phyloP scores from a whole-genome alignment of 805 yeast species.

The Zygoascus flipseniorum region DNA sequence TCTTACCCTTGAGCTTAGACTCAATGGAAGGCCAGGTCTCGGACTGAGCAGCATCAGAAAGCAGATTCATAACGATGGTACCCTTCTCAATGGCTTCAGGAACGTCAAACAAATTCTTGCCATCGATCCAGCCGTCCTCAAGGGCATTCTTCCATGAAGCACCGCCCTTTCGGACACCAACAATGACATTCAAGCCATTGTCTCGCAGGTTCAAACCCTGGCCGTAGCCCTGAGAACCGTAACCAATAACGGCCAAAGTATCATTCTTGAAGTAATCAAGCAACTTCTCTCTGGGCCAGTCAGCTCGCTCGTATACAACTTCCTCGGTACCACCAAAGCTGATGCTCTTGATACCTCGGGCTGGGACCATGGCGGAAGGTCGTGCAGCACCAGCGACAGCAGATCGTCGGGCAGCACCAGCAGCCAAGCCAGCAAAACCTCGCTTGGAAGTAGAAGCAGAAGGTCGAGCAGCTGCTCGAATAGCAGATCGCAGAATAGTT shows the following conservation, averaged over 20 bases:
- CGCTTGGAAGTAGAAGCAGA: conserved; percentile 45
- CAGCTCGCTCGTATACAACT: conserved; percentile 95
- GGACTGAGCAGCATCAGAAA: conserved; percentile 99
- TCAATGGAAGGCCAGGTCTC: conserved; percentile 88
- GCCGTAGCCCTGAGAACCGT: conserved; percentile 99
- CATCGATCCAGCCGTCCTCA: conserved; percentile 99
- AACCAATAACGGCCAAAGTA: conserved; percentile 95
- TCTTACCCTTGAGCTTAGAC: conserved; percentile 93
- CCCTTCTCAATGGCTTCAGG: conserved; percentile 89
- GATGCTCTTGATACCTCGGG: conserved; percentile 92
- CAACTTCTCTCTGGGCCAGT: conserved; percentile 98
- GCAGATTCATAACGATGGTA: conserved; percentile 92
- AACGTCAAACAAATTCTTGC: conserved; percentile 93
- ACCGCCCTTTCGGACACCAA: conserved; percentile 98
- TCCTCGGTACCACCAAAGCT: conserved; percentile 95
- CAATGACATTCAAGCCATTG: conserved; percentile 93
- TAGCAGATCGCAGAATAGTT: conserved; percentile 34
- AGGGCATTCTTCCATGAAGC: conserved; percentile 99
- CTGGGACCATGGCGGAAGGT: conserved; percentile 39
- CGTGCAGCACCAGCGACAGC: conserved; percentile 42
- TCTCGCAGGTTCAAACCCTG: conserved; percentile 99
- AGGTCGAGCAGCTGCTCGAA: conserved; percentile 1
- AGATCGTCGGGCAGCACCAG: conserved; percentile 45
- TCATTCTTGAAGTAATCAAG: conserved; percentile 95
- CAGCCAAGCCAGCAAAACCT: conserved; percentile 44